Evolutionary conservation across 1,284 basidiomycete genomes (phyloP).

Genomic region (Coniferiporia sulphurascens): DNA sequence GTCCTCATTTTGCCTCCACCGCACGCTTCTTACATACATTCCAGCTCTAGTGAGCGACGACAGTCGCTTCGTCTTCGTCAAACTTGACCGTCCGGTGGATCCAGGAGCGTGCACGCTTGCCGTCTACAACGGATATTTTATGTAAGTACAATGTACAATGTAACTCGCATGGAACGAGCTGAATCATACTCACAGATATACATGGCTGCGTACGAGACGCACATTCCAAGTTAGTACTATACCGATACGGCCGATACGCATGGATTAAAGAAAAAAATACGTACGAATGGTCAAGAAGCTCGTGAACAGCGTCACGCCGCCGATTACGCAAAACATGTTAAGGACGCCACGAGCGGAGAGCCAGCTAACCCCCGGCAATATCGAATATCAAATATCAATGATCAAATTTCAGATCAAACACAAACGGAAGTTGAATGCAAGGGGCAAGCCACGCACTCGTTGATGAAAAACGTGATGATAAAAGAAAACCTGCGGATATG

Average conservation of each 20-base stretch:
- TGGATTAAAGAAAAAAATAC: constrained; percentile 1
- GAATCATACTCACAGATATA: constrained; percentile 20
- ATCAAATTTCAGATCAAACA: no score
- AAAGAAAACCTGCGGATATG: constrained; percentile 18
- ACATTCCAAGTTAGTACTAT: not conserved
- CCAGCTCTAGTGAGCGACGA: constrained; percentile 8
- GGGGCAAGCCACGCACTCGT: constrained; percentile 19
- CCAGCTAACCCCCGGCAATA: constrained; percentile 10
- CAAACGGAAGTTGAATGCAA: no score
- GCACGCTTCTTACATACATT: not conserved
- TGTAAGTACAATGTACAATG: not conserved
- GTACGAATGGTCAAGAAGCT: constrained; percentile 19
- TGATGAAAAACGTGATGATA: constrained; percentile 23
- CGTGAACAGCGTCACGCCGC: constrained; percentile 18
- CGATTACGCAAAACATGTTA: constrained; percentile 18
- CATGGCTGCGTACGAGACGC: constrained; percentile 13
- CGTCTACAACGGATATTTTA: constrained; percentile 5
- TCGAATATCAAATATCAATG: no score
- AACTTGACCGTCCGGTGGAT: constrained; percentile 20
- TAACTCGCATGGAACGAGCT: not conserved
- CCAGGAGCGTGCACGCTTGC: constrained; percentile 22
- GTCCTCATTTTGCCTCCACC: no score
- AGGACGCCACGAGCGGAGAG: constrained; percentile 17
- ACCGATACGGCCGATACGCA: not conserved
- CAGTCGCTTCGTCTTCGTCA: constrained; percentile 17